Base-by-base conservation (phyloP, 371 early-diverging fungal genomes). In the Coemansia sp. region DNA sequence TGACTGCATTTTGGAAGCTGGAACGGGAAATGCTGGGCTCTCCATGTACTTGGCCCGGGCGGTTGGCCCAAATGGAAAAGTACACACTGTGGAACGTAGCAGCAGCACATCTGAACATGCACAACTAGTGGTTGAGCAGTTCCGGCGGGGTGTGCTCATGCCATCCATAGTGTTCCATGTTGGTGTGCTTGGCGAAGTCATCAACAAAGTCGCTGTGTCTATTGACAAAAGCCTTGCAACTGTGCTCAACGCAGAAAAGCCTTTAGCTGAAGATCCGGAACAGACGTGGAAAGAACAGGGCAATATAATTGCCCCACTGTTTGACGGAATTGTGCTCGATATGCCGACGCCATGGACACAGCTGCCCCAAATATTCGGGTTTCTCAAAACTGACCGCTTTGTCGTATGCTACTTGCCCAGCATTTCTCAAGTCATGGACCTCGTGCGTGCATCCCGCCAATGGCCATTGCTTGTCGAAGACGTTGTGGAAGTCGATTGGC, bases 1-100 rank as follows among this genome's bases (percentile, higher is more conserved):
- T 12, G 86, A 86, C 39, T 80, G 79, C 30, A 81, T 91, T 12
- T 80, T 91, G 5, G 92, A 91, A 69, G 90, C 89, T 0, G 92
- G 92, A 2, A 91, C 92, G 0, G 92, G 92, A 1, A 91, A 91
- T 62, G 92, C 88, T 3, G 85, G 86, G 26, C 73, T 91, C 58
- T 88, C 90, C 0, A 65, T 91, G 37, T 85, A 89, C 62, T 69
- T 91, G 59, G 90, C 91, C 0, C 75, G 88, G 6, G 87, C 88
- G 2, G 82, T 91, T 3, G 83, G 82, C 23, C 74, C 64, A 1
- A 68, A 58, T 0, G 87, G 88, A 0, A 77, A 71, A 21, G 80
- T 91, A 7, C 80, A 86, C 37, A 88, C 90, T 0, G 87, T 89
- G 53, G 92, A 91, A 48, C 75, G 84, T 11, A 74, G 83, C n/a